These are phyloP conservation scores for Hypoxylon sp. DNA, from an alignment of 2,329 filamentous ascomycete genomes.

Conservation along the genomic window DNA sequence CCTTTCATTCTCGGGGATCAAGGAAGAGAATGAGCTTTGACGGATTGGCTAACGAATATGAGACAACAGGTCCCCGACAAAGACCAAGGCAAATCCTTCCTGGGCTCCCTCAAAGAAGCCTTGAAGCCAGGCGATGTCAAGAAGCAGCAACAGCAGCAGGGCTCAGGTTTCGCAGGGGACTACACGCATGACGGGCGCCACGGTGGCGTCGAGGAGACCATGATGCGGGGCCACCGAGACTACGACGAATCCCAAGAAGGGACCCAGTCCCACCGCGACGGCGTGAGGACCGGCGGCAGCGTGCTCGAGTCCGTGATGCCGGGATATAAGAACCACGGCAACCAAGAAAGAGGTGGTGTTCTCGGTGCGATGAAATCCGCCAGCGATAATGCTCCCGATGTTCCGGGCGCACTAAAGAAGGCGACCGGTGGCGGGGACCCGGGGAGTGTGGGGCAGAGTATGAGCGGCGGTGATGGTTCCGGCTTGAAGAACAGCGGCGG, in stretches of 20 bases:
- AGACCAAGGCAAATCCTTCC: conserved; percentile 29
- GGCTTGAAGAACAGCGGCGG: conserved; percentile 22
- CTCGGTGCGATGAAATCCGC: conserved; percentile 26
- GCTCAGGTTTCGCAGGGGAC: conserved; percentile 22
- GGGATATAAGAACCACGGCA: conserved; percentile 13
- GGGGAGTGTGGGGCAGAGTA: conserved; percentile 10
- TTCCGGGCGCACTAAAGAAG: conserved; percentile 19
- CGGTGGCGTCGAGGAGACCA: conserved; percentile 38
- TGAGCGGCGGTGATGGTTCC: conserved; percentile 11
- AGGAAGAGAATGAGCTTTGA: background rate
- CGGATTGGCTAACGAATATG: conserved; percentile 1
- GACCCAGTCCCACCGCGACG: conserved; percentile 21
- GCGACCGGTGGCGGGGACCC: conserved; percentile 8
- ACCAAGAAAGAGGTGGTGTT: conserved; percentile 27
- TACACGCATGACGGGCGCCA: conserved; percentile 35
- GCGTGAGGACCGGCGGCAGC: conserved; percentile 11
- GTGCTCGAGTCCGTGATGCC: conserved; percentile 31
- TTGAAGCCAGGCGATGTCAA: conserved; percentile 38
- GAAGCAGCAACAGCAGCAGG: conserved; percentile 23
- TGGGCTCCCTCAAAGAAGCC: conserved; percentile 39
- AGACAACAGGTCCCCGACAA: conserved; percentile 23
- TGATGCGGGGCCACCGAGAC: conserved; percentile 34
- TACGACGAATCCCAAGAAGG: conserved; percentile 34
- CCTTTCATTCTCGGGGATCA: too few species aligned
- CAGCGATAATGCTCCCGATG: conserved; percentile 6